Conservation (phyloP, 2,329 filamentous ascomycete species). For the Neonectria magnoliae region DNA sequence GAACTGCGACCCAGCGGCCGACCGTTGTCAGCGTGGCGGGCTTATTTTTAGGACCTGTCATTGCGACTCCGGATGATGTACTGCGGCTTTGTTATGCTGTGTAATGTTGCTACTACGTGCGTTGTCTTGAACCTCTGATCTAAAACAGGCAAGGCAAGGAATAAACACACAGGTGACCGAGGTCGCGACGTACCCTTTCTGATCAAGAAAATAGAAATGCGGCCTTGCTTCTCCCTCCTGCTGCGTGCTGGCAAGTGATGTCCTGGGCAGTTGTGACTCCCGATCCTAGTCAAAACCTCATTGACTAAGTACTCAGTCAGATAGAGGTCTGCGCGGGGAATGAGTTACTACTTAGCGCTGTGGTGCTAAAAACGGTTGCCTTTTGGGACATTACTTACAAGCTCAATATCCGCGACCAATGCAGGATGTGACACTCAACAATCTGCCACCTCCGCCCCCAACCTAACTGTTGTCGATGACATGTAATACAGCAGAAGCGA, state of each 20-base stretch:
- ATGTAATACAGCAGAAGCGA: neutral
- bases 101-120: neutral
- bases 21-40: neutral
- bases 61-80: conserved; percentile 6
- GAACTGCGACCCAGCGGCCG: conserved; percentile 18
- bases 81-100: neutral
- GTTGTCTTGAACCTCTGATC: neutral
- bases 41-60: conserved; percentile 20
- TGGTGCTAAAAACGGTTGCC: neutral
- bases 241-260: too few species aligned
- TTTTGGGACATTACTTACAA: neutral
- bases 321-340: neutral
- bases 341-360: neutral
- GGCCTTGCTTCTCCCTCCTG: neutral
- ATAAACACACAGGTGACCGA: neutral
- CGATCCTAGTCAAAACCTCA: neutral
- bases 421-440: neutral
- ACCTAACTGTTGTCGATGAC: neutral
- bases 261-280: too few species aligned
- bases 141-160: neutral
- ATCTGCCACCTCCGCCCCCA: neutral
- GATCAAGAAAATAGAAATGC: neutral
- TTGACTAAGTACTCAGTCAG: too few species aligned
- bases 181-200: neutral
- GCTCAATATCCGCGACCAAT: neutral